Conservation (phyloP, 2,329 filamentous ascomycete species). For the Fusarium floridanum region DNA sequence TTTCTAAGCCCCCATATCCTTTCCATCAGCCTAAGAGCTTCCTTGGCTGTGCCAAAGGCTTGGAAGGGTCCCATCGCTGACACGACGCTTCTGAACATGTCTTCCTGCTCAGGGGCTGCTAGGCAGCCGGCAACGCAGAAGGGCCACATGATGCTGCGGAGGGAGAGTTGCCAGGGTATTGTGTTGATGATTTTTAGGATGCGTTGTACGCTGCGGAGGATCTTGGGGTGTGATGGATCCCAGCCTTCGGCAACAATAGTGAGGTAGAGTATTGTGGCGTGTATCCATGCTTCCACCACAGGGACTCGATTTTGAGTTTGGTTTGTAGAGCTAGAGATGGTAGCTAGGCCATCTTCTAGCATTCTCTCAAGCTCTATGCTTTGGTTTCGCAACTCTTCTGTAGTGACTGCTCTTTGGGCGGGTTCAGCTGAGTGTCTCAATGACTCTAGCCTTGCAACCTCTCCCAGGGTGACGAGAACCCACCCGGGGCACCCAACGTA, state of each 20-base stretch:
- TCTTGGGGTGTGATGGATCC: not conserved
- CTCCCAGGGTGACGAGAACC: not conserved
- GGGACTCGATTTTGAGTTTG: not conserved
- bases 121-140: slow-evolving; percentile 1
- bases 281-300: not conserved
- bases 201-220: not conserved
- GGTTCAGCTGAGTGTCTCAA: not conserved
- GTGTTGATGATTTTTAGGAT: not conserved
- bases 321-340: not conserved
- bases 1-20: not conserved
- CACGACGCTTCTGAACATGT: not conserved
- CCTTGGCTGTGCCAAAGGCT: not conserved
- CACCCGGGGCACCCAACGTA: not conserved
- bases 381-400: not conserved
- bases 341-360: not conserved
- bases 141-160: not conserved
- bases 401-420: not conserved
- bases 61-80: not conserved
- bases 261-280: not conserved
- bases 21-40: not conserved
- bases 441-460: not conserved
- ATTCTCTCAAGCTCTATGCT: not conserved
- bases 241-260: not conserved
- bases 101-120: not conserved
- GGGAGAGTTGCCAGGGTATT: not conserved